Percentiles rank a stretch among this genome's conserved stretches.
phyloP scores from a whole-genome alignment of 148 eudicot genomes.

The Agrostemma githago region DNA sequence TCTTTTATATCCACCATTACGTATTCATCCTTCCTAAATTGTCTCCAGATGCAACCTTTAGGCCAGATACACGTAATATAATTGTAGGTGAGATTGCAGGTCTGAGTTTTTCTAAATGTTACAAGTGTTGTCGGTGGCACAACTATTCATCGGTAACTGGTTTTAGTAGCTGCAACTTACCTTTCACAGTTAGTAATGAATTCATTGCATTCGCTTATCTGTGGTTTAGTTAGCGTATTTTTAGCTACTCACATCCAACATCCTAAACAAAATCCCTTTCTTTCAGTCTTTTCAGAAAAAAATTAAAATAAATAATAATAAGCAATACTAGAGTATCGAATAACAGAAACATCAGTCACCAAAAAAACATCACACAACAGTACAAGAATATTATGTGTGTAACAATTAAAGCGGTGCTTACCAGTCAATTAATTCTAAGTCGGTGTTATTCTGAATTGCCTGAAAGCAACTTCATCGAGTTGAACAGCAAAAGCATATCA shows the following conservation, averaged over 20 bases:
- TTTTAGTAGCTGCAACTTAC: not conserved
- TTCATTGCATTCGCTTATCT: too few relatives aligned
- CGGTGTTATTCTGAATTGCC: constrained; percentile 4
- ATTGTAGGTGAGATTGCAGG: too few relatives aligned
- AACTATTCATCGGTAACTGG: not conserved
- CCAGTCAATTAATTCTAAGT: constrained; percentile 13
- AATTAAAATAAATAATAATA: not conserved
- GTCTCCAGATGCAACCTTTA: not conserved
- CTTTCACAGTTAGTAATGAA: too few relatives aligned
- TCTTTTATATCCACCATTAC: too few relatives aligned
- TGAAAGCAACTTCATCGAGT: constrained; percentile 19
- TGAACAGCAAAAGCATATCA: constrained; percentile 27
- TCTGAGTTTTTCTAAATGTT: not conserved
- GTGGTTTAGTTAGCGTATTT: too few relatives aligned
- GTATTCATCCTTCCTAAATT: not conserved
- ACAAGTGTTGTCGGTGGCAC: not conserved
- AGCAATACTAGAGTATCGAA: not conserved
- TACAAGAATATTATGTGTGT: not conserved
- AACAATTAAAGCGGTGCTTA: constrained; percentile 8
- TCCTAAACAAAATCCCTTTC: too few relatives aligned
- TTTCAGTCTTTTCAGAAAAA: not conserved
- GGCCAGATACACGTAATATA: too few relatives aligned
- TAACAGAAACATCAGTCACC: too few relatives aligned
- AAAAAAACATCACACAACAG: not conserved
- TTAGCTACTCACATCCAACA: too few relatives aligned